These are phyloP conservation scores for Globisporangium solare DNA, from an alignment of 352 stramenopile genomes.

Conservation along the genomic window DNA sequence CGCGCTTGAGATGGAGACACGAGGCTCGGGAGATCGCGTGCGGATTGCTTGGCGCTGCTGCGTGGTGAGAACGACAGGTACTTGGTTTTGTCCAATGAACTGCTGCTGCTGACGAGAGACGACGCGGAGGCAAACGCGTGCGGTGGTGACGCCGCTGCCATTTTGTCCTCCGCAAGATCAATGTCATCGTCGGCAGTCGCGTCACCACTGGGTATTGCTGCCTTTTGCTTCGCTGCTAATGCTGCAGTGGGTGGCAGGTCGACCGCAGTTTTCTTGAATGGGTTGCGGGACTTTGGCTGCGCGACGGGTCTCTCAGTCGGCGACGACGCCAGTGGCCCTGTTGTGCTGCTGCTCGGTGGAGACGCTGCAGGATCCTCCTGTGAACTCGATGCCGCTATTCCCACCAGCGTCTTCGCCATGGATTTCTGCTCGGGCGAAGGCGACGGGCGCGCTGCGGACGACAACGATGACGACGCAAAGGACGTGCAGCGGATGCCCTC, in stretches of 20 bases:
- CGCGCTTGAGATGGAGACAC: neutral
- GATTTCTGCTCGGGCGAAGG: too few species aligned
- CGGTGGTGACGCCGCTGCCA: too few species aligned
- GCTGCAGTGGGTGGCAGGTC: neutral
- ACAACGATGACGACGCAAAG: neutral
- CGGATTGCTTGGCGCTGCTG: neutral
- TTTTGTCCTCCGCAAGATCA: neutral
- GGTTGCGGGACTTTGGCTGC: constrained; percentile 10
- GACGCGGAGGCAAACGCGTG: neutral
- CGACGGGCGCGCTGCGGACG: too few species aligned
- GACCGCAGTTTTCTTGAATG: constrained; percentile 7
- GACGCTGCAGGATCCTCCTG: constrained; percentile 3
- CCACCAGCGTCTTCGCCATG: too few species aligned
- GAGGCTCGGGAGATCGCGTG: constrained; percentile 8
- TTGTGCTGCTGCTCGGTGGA: neutral
- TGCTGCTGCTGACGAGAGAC: neutral
- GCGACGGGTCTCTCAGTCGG: constrained; percentile 2
- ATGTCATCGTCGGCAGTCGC: neutral
- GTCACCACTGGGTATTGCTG: too few species aligned
- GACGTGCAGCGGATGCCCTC: constrained; percentile 8
- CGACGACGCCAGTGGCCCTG: too few species aligned
- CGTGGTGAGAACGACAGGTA: constrained; percentile 12
- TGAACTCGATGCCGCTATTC: too few species aligned
- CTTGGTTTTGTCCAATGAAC: constrained; percentile 3
- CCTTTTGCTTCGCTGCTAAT: neutral